Percentiles rank a stretch among this genome's conserved stretches.
phyloP scores from a whole-genome alignment of 2,329 filamentous ascomycete species.

The Stagonosporopsis vannaccii region DNA sequence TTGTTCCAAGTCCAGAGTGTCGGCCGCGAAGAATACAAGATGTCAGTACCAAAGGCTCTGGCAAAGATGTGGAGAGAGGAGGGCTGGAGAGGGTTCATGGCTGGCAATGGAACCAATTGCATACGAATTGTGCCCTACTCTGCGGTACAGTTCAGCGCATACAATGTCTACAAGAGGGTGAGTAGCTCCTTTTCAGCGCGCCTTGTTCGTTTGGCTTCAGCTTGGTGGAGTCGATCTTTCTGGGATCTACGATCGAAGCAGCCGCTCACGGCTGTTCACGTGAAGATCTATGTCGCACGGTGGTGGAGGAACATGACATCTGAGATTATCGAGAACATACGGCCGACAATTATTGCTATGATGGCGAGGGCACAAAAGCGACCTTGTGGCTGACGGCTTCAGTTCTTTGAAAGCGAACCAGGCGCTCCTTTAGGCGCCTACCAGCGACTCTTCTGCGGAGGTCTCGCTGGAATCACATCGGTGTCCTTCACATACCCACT shows the following conservation, averaged over 20 bases:
- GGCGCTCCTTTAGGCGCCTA: constrained; percentile 77
- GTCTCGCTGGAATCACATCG: constrained; percentile 90
- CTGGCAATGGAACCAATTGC: constrained; percentile 97
- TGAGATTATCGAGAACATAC: neutral
- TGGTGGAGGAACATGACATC: neutral
- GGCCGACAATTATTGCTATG: neutral
- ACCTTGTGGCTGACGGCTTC: constrained; percentile 11
- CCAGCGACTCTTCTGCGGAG: constrained; percentile 85
- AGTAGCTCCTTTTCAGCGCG: constrained; percentile 43
- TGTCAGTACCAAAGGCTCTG: constrained; percentile 87
- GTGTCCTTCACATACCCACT: constrained; percentile 95
- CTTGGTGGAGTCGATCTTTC: neutral
- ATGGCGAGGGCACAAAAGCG: neutral
- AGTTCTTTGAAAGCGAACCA: constrained; percentile 79
- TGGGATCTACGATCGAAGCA: neutral
- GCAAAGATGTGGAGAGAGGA: constrained; percentile 97
- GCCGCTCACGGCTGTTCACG: neutral
- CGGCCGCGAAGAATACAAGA: constrained; percentile 89
- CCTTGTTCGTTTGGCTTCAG: neutral
- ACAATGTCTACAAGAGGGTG: constrained; percentile 96
- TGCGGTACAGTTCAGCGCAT: constrained; percentile 96
- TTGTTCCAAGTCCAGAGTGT: constrained; percentile 95
- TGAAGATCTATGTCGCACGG: neutral
- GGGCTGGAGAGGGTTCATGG: constrained; percentile 96
- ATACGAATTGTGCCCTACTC: constrained; percentile 98